Conservation (phyloP, 2,329 filamentous ascomycete genomes). For the Trematosphaeria pertusa region DNA sequence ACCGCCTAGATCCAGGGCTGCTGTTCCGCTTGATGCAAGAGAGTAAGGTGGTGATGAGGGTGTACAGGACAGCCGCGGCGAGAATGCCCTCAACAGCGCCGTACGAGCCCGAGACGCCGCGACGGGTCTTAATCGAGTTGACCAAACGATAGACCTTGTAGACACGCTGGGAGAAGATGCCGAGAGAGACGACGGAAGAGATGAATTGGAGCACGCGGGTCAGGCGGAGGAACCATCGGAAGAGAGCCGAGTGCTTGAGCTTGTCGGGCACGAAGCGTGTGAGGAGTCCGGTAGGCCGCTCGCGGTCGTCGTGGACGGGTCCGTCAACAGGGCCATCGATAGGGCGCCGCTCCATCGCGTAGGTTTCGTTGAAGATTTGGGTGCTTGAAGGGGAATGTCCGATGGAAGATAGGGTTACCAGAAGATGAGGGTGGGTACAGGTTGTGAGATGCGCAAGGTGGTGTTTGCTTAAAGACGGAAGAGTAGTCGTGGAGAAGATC, state of each 20-base stretch:
- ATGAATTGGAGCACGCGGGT: conserved; percentile 54
- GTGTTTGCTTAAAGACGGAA: too few species aligned
- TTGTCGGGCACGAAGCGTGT: conserved; percentile 38
- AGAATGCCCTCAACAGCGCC: conserved; percentile 56
- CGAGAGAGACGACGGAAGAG: conserved; percentile 52
- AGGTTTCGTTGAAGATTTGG: too few species aligned
- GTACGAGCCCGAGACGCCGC: conserved; percentile 40
- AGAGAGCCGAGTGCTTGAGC: conserved; percentile 28
- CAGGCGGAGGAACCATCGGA: conserved; percentile 43
- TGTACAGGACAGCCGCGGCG: conserved; percentile 54
- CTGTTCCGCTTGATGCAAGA: conserved; percentile 41
- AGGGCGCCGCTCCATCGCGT: too few species aligned
- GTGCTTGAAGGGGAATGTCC: too few species aligned
- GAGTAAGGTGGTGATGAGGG: conserved; percentile 47
- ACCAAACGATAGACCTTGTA: conserved; percentile 51
- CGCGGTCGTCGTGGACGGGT: too few species aligned
- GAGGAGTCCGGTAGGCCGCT: conserved; percentile 35
- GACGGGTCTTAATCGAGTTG: conserved; percentile 38
- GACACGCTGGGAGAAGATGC: conserved; percentile 52
- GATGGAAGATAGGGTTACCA: too few species aligned
- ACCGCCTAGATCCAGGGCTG: conserved; percentile 35
- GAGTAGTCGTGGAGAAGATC: too few species aligned
- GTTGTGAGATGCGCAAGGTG: too few species aligned
- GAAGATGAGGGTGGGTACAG: too few species aligned
- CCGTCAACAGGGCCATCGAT: conserved; percentile 11